Conservation (phyloP, 2,329 filamentous ascomycete genomes). For the Pyricularia pennisetigena region DNA sequence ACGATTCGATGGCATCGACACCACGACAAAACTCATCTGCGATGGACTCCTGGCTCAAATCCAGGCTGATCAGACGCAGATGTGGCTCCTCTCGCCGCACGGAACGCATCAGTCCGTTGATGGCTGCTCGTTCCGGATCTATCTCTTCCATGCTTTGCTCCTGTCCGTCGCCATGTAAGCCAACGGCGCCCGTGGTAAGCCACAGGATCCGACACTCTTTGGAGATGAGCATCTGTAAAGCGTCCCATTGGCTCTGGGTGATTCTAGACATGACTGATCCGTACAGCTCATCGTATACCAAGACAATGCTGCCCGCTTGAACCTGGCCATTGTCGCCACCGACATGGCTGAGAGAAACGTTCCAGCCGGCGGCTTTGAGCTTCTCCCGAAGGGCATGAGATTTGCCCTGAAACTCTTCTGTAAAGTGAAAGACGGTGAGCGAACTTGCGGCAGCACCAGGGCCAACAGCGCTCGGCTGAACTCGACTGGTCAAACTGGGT, state of each 20-base stretch:
- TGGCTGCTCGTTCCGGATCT: conserved; percentile 18
- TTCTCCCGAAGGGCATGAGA: background rate
- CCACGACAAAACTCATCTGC: background rate
- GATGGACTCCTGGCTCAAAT: conserved; percentile 15
- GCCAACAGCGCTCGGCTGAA: too few species aligned
- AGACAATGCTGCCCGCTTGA: background rate
- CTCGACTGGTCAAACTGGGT: background rate
- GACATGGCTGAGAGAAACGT: background rate
- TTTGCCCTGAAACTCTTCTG: background rate
- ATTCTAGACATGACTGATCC: background rate
- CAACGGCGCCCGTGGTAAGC: conserved; percentile 19
- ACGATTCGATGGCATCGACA: background rate
- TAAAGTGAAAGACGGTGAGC: background rate
- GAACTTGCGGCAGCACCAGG: too few species aligned
- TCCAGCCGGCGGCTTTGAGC: background rate
- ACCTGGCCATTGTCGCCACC: background rate
- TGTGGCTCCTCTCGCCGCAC: conserved; percentile 17
- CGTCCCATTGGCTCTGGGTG: background rate
- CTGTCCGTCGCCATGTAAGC: background rate
- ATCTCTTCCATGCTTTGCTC: background rate
- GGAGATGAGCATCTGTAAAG: background rate
- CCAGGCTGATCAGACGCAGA: conserved; percentile 8
- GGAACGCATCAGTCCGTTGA: conserved; percentile 21
- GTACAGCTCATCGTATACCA: background rate
- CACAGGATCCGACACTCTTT: conserved; percentile 17